Base-by-base conservation (phyloP, 129 eudicot genomes). In the Sambucus nigra region DNA sequence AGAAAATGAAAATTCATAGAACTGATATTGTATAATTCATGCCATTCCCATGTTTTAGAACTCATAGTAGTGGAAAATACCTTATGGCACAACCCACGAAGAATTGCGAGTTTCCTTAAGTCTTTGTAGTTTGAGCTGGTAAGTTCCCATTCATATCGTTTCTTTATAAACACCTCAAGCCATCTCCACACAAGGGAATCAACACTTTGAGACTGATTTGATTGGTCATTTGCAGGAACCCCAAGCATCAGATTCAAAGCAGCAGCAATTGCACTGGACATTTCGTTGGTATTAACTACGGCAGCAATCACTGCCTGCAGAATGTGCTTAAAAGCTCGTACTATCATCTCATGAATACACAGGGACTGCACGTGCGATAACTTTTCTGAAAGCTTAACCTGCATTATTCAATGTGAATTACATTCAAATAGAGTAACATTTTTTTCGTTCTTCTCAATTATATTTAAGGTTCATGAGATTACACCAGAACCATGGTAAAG, bases 31-130 rank as follows among this genome's bases (percentile, higher is more conserved):
- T 55, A 14, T 52, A 47, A 51, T n/a, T 7, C 49, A 2, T 10
- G 46, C 5, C 32, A 62, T 38, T n/a, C 7, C 8, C 6, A 50
- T 11, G 12, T 17, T 53, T 53, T 16, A 33, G n/a, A 31, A n/a
- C n/a, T 16, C 18, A 22, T 16, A 31, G 18, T 7, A 55, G 18
- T 26, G 27, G 20, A 22, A 60, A 50, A 45, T 83, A 92, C 99
- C 96, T 92, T 92, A 46, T 92, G 94, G 76, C 99, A 92, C 61
- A 92, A 68, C 57, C 99, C 99, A 70, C 96, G 99, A 32, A 92
- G 87, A 42, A 92, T 70, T 23, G 99, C 96, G 53, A 86, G 77
- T 75, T 86, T 92, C 60, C 99, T 80, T 33, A 86, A 69, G 70
- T 92, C 96, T 57, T 83, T 77, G 77, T 77, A 92, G 60, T 86